These are phyloP conservation scores for Adansonia grandidieri DNA, from an alignment of 441 rosid genomes.

Conservation along the genomic window DNA sequence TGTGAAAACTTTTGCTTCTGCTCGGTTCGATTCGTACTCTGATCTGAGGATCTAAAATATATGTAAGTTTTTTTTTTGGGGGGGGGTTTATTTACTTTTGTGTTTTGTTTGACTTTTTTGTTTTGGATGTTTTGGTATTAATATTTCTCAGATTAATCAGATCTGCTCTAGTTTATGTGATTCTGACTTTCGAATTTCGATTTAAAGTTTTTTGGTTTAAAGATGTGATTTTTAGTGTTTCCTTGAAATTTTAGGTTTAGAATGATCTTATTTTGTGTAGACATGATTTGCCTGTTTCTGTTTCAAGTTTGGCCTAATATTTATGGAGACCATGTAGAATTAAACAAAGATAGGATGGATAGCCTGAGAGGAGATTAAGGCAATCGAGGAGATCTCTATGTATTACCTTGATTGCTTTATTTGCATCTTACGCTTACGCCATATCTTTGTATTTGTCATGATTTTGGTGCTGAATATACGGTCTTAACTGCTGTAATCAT, in stretches of 20 bases:
- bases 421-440: not conserved
- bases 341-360: not conserved
- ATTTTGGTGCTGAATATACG: not conserved
- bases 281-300: not conserved
- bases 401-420: not conserved
- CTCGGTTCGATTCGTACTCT: not conserved
- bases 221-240: constrained; percentile 10
- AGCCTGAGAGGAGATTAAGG: not conserved
- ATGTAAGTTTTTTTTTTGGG: constrained; percentile 20
- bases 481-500: not conserved
- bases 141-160: not conserved
- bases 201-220: not conserved
- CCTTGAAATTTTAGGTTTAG: not conserved
- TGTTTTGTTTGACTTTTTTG: not conserved
- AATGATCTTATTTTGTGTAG: not conserved
- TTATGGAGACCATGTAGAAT: not conserved
- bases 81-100: not conserved
- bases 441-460: not conserved
- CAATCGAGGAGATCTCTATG: not conserved
- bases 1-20: not conserved
- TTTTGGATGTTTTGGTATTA: not conserved
- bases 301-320: not conserved
- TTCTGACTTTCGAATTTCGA: not conserved
- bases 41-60: constrained; percentile 14
- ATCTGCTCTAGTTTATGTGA: not conserved